These are phyloP conservation scores for Aspergillus phoenicis DNA, from an alignment of 2,329 filamentous ascomycete species.

Conservation along the genomic window DNA sequence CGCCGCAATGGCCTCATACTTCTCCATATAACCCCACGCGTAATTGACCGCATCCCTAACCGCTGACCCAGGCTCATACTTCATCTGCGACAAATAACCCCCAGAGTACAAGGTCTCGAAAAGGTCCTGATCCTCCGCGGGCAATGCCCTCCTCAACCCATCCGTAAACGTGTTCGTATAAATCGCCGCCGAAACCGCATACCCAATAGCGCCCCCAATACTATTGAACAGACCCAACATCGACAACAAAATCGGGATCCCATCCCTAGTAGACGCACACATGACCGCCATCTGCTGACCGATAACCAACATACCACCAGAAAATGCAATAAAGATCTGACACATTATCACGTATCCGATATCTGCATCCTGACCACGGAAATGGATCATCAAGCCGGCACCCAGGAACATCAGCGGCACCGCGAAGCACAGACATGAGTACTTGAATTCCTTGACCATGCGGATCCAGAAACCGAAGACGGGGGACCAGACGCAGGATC, in stretches of 20 bases:
- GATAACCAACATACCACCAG: conserved; percentile 57
- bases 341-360: conserved; percentile 58
- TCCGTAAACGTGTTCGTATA: conserved; percentile 61
- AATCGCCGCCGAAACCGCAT: conserved; percentile 46
- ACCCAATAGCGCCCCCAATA: conserved; percentile 41
- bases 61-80: conserved; percentile 30
- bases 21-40: conserved; percentile 36
- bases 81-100: conserved; percentile 31
- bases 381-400: conserved; percentile 59
- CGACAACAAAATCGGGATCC: conserved; percentile 52
- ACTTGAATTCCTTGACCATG: conserved; percentile 56
- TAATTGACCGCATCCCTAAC: conserved; percentile 33
- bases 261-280: conserved; percentile 56
- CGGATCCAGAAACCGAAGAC: conserved; percentile 55
- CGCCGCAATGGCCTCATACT: conserved; percentile 31
- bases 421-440: conserved; percentile 53
- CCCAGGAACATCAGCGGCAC: conserved; percentile 56
- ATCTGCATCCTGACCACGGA: conserved; percentile 53
- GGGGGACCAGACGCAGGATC: conserved; percentile 55
- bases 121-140: conserved; percentile 21
- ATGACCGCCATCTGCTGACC: conserved; percentile 62
- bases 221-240: conserved; percentile 39
- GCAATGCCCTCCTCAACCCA: conserved; percentile 40
- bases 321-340: conserved; percentile 59
- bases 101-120: conserved; percentile 27